Base-by-base conservation (phyloP, 208 protist genomes). In the Trypanosoma mega region DNA sequence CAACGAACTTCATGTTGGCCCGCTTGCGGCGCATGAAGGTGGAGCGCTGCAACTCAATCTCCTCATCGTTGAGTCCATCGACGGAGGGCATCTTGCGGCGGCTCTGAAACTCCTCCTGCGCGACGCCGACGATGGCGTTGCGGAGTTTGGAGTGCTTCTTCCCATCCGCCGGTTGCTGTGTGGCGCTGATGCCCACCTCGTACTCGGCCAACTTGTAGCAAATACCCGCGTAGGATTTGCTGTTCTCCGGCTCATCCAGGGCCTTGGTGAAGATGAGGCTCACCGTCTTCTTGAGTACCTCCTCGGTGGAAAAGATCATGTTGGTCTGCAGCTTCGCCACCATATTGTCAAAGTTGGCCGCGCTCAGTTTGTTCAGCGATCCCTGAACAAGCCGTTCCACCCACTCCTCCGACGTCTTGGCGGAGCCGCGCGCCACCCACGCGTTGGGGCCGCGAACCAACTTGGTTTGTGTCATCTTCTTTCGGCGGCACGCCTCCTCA, bases 1-100 rank as follows among this genome's bases (percentile, higher is more conserved):
- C 89, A 45, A 93, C 80, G 58, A 96, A 96, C 20, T 74, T 81
- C 77, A 96, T 93, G 66, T 96, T 96, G 3, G 89, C 83, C 12
- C 80, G 68, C 61, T 96, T 89, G 26, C 89, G 85, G 1, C 84
- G 80, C 81, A 93, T 87, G 51, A 83, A 78, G 55, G 74, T 74
- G n/a, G 80, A 52, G 4, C 80, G 74, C 21, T 60, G 55, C 33
- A 70, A 45, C 67, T 96, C 85, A 18, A 69, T 54, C 60, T 89
- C 76, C 67, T 96, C 89, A 45, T 82, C 78, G 6, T 51, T 52
- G 31, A 82, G 68, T n/a, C 52, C 52, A 9, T 66, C 64, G n/a
- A 47, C 45, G 33, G 67, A 68, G 2, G 74, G 51, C 43, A 66
- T 57, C 24, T 73, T 54, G 47, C 43, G 48, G n/a, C 56, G 49